Conservation (phyloP, 495 filamentous ascomycete genomes). For the Penicillium turbatum region DNA sequence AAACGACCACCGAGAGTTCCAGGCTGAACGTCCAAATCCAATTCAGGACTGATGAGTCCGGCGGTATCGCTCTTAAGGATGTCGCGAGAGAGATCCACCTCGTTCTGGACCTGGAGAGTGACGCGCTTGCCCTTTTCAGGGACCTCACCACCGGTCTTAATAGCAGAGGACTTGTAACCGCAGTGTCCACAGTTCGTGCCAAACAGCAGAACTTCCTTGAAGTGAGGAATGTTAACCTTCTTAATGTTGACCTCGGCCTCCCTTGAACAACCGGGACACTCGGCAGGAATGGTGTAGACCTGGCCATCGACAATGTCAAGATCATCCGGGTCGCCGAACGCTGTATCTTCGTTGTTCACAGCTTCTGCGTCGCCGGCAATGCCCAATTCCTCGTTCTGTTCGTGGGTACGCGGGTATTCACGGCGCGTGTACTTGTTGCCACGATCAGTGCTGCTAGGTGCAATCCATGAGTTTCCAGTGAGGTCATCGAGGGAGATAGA, state of each 20-base stretch:
- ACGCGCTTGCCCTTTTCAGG: slow-evolving; percentile 84
- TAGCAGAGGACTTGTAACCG: slow-evolving; percentile 71
- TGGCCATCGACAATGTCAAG: slow-evolving; percentile 83
- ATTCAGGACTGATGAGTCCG: slow-evolving; percentile 75
- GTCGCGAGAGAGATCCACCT: slow-evolving; percentile 80
- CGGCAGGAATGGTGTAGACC: slow-evolving; percentile 83
- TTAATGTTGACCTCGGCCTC: slow-evolving; percentile 58
- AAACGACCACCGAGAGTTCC: slow-evolving; percentile 95
- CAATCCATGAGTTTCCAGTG: slow-evolving; percentile 96
- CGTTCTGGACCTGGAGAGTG: slow-evolving; percentile 65
- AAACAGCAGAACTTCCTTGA: slow-evolving; percentile 92
- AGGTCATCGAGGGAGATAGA: slow-evolving; percentile 80
- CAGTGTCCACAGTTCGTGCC: slow-evolving; percentile 83
- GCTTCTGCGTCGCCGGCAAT: slow-evolving; percentile 49
- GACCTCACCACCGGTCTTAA: slow-evolving; percentile 87
- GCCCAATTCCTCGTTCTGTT: slow-evolving; percentile 80
- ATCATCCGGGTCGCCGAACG: slow-evolving; percentile 43
- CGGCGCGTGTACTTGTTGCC: slow-evolving; percentile 72
- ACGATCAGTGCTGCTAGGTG: slow-evolving; percentile 69
- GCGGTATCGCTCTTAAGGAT: slow-evolving; percentile 97
- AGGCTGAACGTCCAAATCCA: slow-evolving; percentile 76
- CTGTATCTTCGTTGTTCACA: slow-evolving; percentile 19
- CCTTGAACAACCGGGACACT: slow-evolving; percentile 85
- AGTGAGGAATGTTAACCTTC: slow-evolving; percentile 93
- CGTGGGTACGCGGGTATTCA: slow-evolving; percentile 75